Conservation (phyloP, 2,329 filamentous ascomycete species). For the Colletotrichum aenigma region DNA sequence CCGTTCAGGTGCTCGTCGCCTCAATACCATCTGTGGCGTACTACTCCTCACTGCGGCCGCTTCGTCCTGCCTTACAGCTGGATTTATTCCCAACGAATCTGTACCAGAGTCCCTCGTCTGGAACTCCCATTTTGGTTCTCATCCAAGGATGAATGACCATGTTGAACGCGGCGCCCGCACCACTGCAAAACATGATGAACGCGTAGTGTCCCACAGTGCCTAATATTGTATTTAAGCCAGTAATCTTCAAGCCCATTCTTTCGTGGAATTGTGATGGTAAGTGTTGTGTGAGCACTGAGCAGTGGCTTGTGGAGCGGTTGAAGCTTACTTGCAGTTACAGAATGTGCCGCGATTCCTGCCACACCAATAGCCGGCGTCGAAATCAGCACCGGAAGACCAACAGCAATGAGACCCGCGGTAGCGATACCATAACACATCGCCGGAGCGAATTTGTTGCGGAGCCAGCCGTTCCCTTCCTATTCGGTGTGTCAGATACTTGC, state of each 20-base stretch:
- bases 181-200: background rate
- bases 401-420: background rate
- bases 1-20: background rate
- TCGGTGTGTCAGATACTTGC: background rate
- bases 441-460: background rate
- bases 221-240: rapidly evolving
- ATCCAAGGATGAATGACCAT: background rate
- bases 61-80: background rate
- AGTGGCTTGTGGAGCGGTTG: background rate
- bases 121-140: rapidly evolving
- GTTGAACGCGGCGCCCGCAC: background rate
- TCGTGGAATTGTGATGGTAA: background rate
- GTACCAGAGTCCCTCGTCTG: background rate
- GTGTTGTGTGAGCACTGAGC: background rate
- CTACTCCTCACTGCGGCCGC: too few relatives aligned
- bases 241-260: rapidly evolving
- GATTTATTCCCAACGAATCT: background rate
- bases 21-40: background rate
- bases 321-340: background rate
- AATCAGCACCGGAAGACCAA: background rate
- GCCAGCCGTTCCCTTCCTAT: background rate
- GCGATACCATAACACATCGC: background rate
- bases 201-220: background rate
- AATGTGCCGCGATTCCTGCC: background rate
- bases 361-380: background rate